Percentiles rank a stretch among this genome's conserved stretches.
Conservation (phyloP, 257 asterid species). For the Coffea canephora region DNA sequence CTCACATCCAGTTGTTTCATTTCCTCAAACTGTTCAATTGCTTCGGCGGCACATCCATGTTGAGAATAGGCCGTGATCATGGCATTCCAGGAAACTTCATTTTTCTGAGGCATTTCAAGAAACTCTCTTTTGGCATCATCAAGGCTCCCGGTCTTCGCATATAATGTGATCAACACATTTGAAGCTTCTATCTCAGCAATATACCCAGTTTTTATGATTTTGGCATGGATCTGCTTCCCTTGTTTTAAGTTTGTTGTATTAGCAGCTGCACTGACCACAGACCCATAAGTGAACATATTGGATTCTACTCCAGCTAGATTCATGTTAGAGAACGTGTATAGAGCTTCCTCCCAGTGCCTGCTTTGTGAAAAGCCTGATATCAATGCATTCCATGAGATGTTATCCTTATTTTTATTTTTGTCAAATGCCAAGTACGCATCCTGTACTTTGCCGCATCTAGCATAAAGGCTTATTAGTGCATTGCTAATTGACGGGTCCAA, state of each 20-base stretch:
- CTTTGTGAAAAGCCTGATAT: constrained; percentile 91
- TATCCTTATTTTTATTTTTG: constrained; percentile 51
- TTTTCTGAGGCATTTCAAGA: constrained; percentile 54
- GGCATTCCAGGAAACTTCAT: constrained; percentile 86
- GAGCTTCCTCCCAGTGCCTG: constrained; percentile 67
- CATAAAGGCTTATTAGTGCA: constrained; percentile 71
- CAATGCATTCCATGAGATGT: constrained; percentile 72
- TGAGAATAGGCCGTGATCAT: constrained; percentile 88
- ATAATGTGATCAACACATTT: constrained; percentile 70
- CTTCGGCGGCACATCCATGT: constrained; percentile 72
- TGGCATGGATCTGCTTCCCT: constrained; percentile 69
- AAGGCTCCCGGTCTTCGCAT: constrained; percentile 82
- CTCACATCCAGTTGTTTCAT: constrained; percentile 49
- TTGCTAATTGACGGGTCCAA: constrained; percentile 71
- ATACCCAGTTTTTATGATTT: constrained; percentile 57
- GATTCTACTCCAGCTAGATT: constrained; percentile 61
- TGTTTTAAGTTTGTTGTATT: constrained; percentile 58
- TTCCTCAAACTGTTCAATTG: constrained; percentile 65
- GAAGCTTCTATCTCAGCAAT: constrained; percentile 63
- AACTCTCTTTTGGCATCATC: constrained; percentile 58
- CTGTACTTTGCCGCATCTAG: constrained; percentile 67
- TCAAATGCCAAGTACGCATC: constrained; percentile 60
- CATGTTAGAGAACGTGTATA: constrained; percentile 62
- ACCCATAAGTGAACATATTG: constrained; percentile 75
- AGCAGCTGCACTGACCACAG: constrained; percentile 84